A percentile compares a stretch with the other conserved stretches of the same genome.
Conservation (phyloP, 2,329 filamentous ascomycete genomes). For the Periconia digitata region DNA sequence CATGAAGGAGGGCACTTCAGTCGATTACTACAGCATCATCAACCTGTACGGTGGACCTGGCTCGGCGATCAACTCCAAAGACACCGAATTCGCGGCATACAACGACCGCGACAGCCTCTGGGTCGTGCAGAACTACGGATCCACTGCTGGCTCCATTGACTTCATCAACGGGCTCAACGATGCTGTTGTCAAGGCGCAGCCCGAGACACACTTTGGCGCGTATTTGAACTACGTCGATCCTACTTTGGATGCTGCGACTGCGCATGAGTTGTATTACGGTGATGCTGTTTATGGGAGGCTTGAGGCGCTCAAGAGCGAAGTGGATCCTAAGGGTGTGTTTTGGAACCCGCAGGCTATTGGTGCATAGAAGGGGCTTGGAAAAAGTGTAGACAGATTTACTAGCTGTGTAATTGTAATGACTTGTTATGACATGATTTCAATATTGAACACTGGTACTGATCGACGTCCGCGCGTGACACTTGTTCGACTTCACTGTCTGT, state of each 20-base stretch:
- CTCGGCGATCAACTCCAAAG: slow-evolving; percentile 38
- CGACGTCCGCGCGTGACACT: no score
- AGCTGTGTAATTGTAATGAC: not conserved
- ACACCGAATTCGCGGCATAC: slow-evolving; percentile 38
- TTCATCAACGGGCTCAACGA: slow-evolving; percentile 49
- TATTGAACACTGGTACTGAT: no score
- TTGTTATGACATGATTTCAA: not conserved
- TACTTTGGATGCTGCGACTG: slow-evolving; percentile 48
- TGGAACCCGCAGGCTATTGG: slow-evolving; percentile 44
- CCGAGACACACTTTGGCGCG: slow-evolving; percentile 47
- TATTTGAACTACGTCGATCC: slow-evolving; percentile 60
- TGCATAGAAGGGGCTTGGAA: not conserved
- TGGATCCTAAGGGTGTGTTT: slow-evolving; percentile 43
- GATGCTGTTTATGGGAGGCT: slow-evolving; percentile 38
- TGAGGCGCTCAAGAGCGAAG: slow-evolving; percentile 41
- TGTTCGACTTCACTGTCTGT: no score
- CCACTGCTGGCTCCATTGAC: slow-evolving; percentile 19
- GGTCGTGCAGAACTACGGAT: slow-evolving; percentile 43
- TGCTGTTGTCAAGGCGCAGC: slow-evolving; percentile 40
- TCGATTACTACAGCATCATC: slow-evolving; percentile 41
- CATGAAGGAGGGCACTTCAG: slow-evolving; percentile 23
- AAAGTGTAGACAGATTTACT: no score
- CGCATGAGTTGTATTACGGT: slow-evolving; percentile 55
- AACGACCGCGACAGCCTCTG: slow-evolving; percentile 39
- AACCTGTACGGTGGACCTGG: slow-evolving; percentile 44